phyloP scores from a whole-genome alignment of 169 alveolate species.

The Plasmodium gaboni region DNA sequence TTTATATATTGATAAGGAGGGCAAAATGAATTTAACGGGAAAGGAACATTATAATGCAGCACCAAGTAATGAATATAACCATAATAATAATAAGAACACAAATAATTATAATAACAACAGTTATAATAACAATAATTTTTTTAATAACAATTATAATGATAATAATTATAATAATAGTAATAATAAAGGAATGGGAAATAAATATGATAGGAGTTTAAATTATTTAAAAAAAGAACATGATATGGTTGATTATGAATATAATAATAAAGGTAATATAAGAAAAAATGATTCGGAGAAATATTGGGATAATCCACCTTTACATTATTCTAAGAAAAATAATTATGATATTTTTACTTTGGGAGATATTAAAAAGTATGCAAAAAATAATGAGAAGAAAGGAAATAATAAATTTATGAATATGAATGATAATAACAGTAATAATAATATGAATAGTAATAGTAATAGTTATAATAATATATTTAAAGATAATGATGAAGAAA shows the following conservation, averaged over 20 bases:
- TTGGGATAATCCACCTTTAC: constrained; percentile 54
- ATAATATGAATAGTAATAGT: constrained; percentile 8
- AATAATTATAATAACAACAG: not conserved
- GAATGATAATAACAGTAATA: constrained; percentile 3
- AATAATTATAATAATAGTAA: constrained; percentile 6
- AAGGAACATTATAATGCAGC: constrained; percentile 11
- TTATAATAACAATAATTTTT: not conserved
- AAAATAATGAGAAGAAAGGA: constrained; percentile 32
- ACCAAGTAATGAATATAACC: not conserved
- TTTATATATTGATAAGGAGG: constrained; percentile 49
- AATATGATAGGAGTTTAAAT: constrained; percentile 10
- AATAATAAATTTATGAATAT: not conserved
- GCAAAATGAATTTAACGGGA: constrained; percentile 61
- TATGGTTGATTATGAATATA: constrained; percentile 11
- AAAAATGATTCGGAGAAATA: constrained; percentile 28
- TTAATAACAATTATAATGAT: not conserved
- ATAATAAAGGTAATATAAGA: constrained; percentile 9
- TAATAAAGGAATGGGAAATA: not conserved
- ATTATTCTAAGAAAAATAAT: constrained; percentile 18
- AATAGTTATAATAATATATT: constrained; percentile 9
- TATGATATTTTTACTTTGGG: constrained; percentile 61
- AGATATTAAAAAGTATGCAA: constrained; percentile 50
- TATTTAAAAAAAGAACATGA: constrained; percentile 1
- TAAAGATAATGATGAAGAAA: constrained; percentile 71
- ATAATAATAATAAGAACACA: not conserved